Evolutionary conservation across 176 grass and related monocot species (phyloP).

Genomic region (Eleusine coracana): DNA sequence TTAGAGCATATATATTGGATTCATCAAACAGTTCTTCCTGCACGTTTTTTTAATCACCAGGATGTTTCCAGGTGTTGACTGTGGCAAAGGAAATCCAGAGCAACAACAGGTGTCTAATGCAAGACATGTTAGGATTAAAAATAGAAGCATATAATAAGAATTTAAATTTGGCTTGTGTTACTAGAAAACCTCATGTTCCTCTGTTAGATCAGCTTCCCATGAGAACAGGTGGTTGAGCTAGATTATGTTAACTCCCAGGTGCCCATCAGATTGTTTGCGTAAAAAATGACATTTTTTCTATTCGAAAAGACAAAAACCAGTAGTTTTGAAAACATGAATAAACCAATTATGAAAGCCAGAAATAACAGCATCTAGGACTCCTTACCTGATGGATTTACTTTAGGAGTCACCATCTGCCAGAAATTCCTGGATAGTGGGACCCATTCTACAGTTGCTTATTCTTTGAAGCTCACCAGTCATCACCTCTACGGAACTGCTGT

Average conservation of each 20-base stretch:
- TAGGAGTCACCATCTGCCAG: slow-evolving; percentile 47
- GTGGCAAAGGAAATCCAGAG: not conserved
- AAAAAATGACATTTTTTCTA: slow-evolving; percentile 26
- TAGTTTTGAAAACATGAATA: slow-evolving; percentile 33
- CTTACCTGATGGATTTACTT: slow-evolving; percentile 22
- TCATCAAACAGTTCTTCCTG: slow-evolving; percentile 24
- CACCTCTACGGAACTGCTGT: slow-evolving; percentile 18
- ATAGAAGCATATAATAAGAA: not conserved
- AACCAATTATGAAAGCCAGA: slow-evolving; percentile 22
- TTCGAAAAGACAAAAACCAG: slow-evolving; percentile 28
- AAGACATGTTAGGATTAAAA: not conserved
- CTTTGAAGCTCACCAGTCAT: slow-evolving; percentile 38
- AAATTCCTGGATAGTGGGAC: slow-evolving; percentile 28
- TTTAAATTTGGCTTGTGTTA: slow-evolving; percentile 4
- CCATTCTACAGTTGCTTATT: slow-evolving; percentile 25
- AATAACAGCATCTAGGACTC: slow-evolving; percentile 5
- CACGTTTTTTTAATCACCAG: slow-evolving; percentile 6
- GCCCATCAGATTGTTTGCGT: slow-evolving; percentile 6
- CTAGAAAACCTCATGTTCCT: slow-evolving; percentile 22
- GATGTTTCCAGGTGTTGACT: slow-evolving; percentile 20
- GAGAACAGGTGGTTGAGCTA: slow-evolving; percentile 10
- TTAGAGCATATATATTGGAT: slow-evolving; percentile 19
- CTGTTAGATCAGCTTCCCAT: slow-evolving; percentile 44
- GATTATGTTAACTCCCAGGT: not conserved
- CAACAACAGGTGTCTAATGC: not conserved